phyloP scores from a whole-genome alignment of 306 rosid species.

The Neltuma alba region DNA sequence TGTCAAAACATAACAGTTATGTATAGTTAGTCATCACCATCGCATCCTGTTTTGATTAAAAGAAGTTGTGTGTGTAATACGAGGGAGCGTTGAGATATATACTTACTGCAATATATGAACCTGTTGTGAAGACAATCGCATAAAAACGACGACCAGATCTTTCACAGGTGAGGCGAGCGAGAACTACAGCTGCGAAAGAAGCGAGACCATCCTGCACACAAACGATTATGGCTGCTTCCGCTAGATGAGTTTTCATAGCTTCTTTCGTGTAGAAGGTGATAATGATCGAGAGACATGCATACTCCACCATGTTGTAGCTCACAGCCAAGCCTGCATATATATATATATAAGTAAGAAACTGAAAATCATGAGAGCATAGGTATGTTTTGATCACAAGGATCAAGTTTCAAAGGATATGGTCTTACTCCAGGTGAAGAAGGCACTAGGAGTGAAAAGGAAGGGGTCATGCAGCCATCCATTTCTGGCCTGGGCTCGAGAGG shows the following conservation, averaged over 20 bases:
- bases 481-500: background rate
- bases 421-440: background rate
- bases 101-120: background rate
- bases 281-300: background rate
- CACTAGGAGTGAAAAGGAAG: background rate
- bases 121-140: background rate
- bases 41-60: background rate
- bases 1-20: background rate
- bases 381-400: background rate
- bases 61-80: too few relatives aligned
- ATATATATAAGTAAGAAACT: background rate
- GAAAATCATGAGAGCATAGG: too few relatives aligned
- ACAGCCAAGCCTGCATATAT: background rate
- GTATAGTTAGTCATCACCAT: background rate
- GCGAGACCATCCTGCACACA: constrained; percentile 12
- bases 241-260: background rate
- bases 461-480: background rate
- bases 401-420: background rate
- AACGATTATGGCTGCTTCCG: background rate
- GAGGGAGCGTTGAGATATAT: background rate
- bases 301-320: constrained; percentile 5
- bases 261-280: background rate
- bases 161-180: background rate
- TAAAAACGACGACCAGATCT: background rate
- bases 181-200: background rate